Evolutionary conservation across 768 basidiomycete genomes (phyloP), one percentile per base, ranked within the genome.

Genomic region (Crassisporium funariophilum): DNA sequence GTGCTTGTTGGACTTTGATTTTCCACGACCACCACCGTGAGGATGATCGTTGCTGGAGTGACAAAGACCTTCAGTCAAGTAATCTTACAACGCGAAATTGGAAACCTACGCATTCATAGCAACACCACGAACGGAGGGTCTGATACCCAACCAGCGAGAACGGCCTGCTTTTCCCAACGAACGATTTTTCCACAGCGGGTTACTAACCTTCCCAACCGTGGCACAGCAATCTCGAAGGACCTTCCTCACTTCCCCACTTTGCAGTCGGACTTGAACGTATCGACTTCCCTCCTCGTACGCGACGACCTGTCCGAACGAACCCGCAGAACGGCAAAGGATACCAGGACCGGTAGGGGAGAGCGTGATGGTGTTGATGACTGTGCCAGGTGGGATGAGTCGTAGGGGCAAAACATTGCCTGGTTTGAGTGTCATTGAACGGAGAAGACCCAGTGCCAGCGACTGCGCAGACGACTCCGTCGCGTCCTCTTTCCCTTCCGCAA

Each of bases 1-100:
- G 63, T 94, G 86, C 63, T 91, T 95, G 81, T 95, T 85, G 47
- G 91, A 91, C 77, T 99, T 98, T 50, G 88, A 91, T 69, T 95
- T 98, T 57, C 95, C 95, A 70, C 95, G 88, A 67, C 95, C 95
- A 74, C 95, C 95, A 68, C 95, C 95, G 64, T 97, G 94, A 50
- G 95, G 94, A 68, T 95, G 92, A 68, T 94, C 92, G 44, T 78
- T 79, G 36, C 91, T 93, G 46, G 7, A 35, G 15, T 29, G 24
- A 37, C 42, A 20, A 24, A 35, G 29, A 21, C 35, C 38, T 44
- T 20, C 52, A 24, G 11, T 21, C 10, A 16, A 44, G 35, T 38
- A 34, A 23, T 9, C 25, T 44, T n/a, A 39, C 16, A 39, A 13
- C 41, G 21, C 39, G 47, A 38, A 46, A 46, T 34, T 5, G 40